These are phyloP conservation scores for Candida arabinofermentans DNA, from an alignment of 805 yeast genomes.

Conservation along the genomic window DNA sequence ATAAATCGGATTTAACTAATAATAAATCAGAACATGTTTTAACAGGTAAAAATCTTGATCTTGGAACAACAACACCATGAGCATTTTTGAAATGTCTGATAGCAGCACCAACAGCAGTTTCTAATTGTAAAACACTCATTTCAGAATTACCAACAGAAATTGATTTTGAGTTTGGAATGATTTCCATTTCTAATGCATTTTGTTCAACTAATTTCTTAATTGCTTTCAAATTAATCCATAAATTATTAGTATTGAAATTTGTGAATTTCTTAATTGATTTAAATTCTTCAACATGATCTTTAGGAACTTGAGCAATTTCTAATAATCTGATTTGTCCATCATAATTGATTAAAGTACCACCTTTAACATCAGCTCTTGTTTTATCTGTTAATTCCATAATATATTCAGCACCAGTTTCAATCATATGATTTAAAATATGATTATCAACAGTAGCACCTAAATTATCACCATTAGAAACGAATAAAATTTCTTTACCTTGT, in stretches of 20 bases:
- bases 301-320: constrained; percentile 98
- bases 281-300: constrained; percentile 97
- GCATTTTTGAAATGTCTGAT: constrained; percentile 93
- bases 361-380: constrained; percentile 98
- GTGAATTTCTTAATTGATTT: constrained; percentile 96
- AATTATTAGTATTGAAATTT: constrained; percentile 95
- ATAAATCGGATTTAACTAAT: constrained; percentile 92
- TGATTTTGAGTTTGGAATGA: constrained; percentile 90
- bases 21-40: constrained; percentile 94
- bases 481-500: constrained; percentile 91
- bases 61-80: constrained; percentile 97
- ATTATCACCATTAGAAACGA: constrained; percentile 97
- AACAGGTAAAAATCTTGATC: constrained; percentile 96
- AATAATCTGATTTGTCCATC: constrained; percentile 91
- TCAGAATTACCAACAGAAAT: constrained; percentile 75
- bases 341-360: constrained; percentile 96
- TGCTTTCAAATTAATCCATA: constrained; percentile 95
- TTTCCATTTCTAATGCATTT: constrained; percentile 81
- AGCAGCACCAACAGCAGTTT: constrained; percentile 99
- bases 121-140: constrained; percentile 86
- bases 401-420: constrained; percentile 87
- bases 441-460: constrained; percentile 97
- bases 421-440: constrained; percentile 86
- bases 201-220: constrained; percentile 86
- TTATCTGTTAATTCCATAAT: constrained; percentile 98